Base-by-base conservation (phyloP, 1,139 yeast genomes). In the Blastobotrys raffinosifermentans region DNA sequence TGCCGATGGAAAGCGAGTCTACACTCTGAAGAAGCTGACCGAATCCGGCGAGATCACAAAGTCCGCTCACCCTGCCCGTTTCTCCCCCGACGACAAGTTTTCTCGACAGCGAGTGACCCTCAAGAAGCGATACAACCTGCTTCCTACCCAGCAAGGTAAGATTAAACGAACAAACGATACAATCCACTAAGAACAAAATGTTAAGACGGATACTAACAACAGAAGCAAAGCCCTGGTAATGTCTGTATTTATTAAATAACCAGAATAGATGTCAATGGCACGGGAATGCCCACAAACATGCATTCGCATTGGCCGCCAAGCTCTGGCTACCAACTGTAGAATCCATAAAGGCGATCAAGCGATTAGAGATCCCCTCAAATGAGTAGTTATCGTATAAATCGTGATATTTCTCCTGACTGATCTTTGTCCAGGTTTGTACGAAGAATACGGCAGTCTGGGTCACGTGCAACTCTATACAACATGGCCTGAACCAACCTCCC, bases 1-100 rank as follows among this genome's bases (percentile, higher is more conserved):
- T 58, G 76, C 77, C 49, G 95, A 87, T 54, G 98, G 98, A 56
- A 87, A 89, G 75, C 84, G 99, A 67, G 67, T 84, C 56, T 93
- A 93, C 75, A 93, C 99, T 39, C 74, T 93, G 53, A 72, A 84
- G 67, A 93, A 93, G 71, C 50, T 61, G 53, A 80, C 94, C 37
- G 87, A 73, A 46, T 67, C 71, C 8, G 97, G 97, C 47, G 95
- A 87, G 65, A 87, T 91, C 72, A 93, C 99, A 63, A 86, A 87
- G 70, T 84, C 96, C 50, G 98, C 98, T 22, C 99, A 93, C 66
- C 99, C 99, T 47, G 98, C 99, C 40, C 80, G 99, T 67, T 91
- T 91, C 66, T 91, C 98, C 34, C 99, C 99, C 54, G 99, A 91
- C 63, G 99, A 91, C 75, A 91, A 91, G 70, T 91, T 86, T 73